Evolutionary conservation across 495 filamentous ascomycete species (phyloP), one percentile per base, ranked within the genome.

Genomic region (Aspergillus bridgeri): DNA sequence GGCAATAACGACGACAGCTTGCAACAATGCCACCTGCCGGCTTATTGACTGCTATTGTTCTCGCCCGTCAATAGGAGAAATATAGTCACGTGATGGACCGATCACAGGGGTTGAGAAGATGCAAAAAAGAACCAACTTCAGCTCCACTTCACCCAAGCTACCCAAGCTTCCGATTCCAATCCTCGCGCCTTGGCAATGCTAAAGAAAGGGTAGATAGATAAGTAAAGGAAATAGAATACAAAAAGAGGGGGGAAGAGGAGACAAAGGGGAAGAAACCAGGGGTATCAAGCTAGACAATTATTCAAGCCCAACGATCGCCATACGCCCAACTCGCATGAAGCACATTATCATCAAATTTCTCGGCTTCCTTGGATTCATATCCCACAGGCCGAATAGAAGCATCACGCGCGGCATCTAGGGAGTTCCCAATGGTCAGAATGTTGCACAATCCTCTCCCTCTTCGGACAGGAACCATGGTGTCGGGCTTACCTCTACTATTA

Each of bases 11-110:
- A 38, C 9, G 33, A 15, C 17, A 13, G 11, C 33, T 45, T 29
- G 44, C 24, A 55, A 60, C 58, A 55, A 60, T 60, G 51, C 21
- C 42, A 18, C 15, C 3, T 3, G 25, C 20, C 49, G 6, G 18
- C 48, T 60, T 62, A 66, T 63, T 63, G 60, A 63, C 53, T 59
- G 25, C 21, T 53, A 66, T 66, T 63, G 64, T 66, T 66, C 64
- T 66, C 9, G 4, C 6, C 9, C 49, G 42, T 66, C 64, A 63
- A 66, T 62, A 60, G 57, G 48, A 42, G 58, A 59, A n/a, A 62
- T 62, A 54, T 13, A 5, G 33, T 38, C 33, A 38, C 44, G 51
- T 54, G 25, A 6, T 42, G 25, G 17, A 6, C n/a, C 19, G 29
- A 50, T 47, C n/a, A n/a, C n/a, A n/a, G n/a, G n/a, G n/a, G n/a